These are phyloP conservation scores for Podila epicladia DNA, from an alignment of 192 early-diverging fungal species.

Conservation along the genomic window DNA sequence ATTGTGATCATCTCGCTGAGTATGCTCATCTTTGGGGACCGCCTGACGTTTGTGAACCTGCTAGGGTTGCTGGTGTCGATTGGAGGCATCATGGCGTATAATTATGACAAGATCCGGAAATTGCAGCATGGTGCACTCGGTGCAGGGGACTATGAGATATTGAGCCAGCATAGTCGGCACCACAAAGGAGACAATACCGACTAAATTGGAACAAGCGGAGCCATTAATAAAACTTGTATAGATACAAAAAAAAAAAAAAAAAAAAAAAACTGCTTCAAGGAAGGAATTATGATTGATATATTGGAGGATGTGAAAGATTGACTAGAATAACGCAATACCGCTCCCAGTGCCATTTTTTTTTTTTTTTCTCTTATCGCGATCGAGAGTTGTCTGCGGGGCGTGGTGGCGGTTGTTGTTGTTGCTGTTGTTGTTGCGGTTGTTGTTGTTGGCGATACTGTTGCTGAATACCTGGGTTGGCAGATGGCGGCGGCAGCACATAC, in stretches of 20 bases:
- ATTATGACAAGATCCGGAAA: constrained; percentile 42
- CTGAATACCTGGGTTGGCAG: background rate
- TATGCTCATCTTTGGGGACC: constrained; percentile 76
- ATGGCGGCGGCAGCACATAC: background rate
- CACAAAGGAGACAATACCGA: constrained; percentile 41
- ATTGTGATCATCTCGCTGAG: constrained; percentile 79
- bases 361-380: too few species aligned
- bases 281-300: too few species aligned
- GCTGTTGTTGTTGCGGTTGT: too few species aligned
- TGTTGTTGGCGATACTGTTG: too few species aligned
- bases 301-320: too few species aligned
- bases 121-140: constrained; percentile 22
- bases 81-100: constrained; percentile 1
- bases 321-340: too few species aligned
- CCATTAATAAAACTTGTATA: background rate
- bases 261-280: too few species aligned
- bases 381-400: too few species aligned
- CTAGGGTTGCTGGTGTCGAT: constrained; percentile 58
- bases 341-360: too few species aligned
- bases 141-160: constrained; percentile 26
- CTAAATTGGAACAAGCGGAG: background rate
- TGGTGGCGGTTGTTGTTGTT: too few species aligned
- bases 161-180: constrained; percentile 11
- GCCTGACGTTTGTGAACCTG: constrained; percentile 70
- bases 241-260: background rate